Percentiles rank a stretch among this genome's conserved stretches.
These are phyloP conservation scores for Viola pubescens DNA, from an alignment of 441 rosid genomes.

Conservation along the genomic window DNA sequence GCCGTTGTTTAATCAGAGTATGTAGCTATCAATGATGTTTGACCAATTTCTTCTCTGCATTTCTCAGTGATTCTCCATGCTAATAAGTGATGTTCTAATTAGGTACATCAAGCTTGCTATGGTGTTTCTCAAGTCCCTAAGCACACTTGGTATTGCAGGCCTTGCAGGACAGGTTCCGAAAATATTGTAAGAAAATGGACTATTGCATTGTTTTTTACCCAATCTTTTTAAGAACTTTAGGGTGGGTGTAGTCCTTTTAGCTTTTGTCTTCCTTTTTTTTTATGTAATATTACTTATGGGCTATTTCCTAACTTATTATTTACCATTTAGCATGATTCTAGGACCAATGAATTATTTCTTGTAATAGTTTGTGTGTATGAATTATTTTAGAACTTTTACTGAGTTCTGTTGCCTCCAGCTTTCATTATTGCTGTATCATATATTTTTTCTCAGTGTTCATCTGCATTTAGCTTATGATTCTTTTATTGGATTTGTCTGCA, in stretches of 20 bases:
- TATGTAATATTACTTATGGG: conserved; percentile 1
- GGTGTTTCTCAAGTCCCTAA: conserved; percentile 40
- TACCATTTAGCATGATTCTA: background rate
- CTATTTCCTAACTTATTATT: background rate
- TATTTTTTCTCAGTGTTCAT: background rate
- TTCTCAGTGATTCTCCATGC: background rate
- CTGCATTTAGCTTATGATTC: conserved; percentile 4
- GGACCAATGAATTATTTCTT: background rate
- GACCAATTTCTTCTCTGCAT: conserved; percentile 5
- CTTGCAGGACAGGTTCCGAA: conserved; percentile 35
- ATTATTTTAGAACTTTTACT: background rate
- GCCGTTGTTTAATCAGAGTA: conserved; percentile 37
- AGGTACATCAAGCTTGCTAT: conserved; percentile 61
- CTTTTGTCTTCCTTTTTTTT: background rate
- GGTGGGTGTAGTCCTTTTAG: background rate
- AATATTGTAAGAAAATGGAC: conserved; percentile 31
- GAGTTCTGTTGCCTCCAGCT: background rate
- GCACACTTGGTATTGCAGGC: conserved; percentile 45
- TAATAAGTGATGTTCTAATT: conserved; percentile 7
- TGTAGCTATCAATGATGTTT: conserved; percentile 14
- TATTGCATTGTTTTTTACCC: background rate
- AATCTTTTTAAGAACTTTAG: no score
- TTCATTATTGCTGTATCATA: background rate
- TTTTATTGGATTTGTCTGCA: background rate
- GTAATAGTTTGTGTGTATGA: background rate